A percentile compares a stretch with the other conserved stretches of the same genome.
Conservation (phyloP, 1,139 yeast genomes). For the Insectozyma bohioensis region DNA sequence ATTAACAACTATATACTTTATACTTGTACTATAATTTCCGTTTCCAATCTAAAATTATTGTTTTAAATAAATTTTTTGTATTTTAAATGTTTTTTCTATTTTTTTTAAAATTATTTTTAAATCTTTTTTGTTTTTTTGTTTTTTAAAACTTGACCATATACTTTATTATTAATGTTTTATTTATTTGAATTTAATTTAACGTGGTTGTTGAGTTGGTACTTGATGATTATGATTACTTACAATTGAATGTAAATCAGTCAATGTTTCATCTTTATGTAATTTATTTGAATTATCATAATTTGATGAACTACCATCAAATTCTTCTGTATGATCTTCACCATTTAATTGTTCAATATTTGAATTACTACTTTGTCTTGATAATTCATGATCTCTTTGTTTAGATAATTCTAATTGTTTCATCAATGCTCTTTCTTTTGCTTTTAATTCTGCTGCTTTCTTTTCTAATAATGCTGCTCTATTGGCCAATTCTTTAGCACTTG, state of each 20-base stretch:
- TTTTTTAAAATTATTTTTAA: too few relatives aligned
- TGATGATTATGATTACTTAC: slow-evolving; percentile 16
- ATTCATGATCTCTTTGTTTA: slow-evolving; percentile 7
- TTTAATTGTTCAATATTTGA: slow-evolving; percentile 7
- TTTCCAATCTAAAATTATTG: too few relatives aligned
- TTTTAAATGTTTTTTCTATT: too few relatives aligned
- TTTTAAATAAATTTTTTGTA: too few relatives aligned
- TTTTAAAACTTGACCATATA: too few relatives aligned
- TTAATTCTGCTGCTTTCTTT: slow-evolving; percentile 71
- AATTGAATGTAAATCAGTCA: slow-evolving; percentile 53
- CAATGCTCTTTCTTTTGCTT: slow-evolving; percentile 59
- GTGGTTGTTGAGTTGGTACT: slow-evolving; percentile 5
- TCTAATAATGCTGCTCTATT: slow-evolving; percentile 74
- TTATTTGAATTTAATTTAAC: too few relatives aligned
- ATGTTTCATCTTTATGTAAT: slow-evolving; percentile 47
- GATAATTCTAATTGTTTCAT: slow-evolving; percentile 35
- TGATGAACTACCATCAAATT: slow-evolving; percentile 5
- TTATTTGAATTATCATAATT: slow-evolving; percentile 7
- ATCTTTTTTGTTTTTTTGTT: too few relatives aligned
- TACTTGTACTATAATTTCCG: too few relatives aligned
- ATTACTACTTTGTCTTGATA: slow-evolving; percentile 3
- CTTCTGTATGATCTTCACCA: slow-evolving; percentile 9
- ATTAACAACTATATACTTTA: too few relatives aligned
- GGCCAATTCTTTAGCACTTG: slow-evolving; percentile 71
- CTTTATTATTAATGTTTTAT: too few relatives aligned